These are phyloP conservation scores for Globisporangium nodosum DNA, from an alignment of 352 stramenopile genomes.

Conservation along the genomic window DNA sequence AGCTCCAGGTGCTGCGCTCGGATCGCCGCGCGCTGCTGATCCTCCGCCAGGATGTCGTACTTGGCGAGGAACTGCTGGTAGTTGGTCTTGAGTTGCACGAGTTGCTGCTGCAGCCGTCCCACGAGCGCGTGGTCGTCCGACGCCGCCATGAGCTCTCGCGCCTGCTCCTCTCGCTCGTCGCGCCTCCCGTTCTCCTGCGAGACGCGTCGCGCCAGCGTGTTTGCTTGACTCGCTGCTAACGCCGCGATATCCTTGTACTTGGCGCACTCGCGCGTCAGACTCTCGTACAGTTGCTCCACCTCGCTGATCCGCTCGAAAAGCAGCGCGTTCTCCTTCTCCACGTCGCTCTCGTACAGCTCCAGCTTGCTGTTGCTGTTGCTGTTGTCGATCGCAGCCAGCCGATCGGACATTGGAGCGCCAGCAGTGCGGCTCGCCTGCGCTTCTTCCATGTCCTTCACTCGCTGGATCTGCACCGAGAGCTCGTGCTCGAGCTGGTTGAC, in stretches of 20 bases:
- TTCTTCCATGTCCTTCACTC: conserved; percentile 43
- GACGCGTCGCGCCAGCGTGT: conserved; percentile 35
- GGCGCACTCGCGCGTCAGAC: conserved; percentile 46
- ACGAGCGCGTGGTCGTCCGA: conserved; percentile 90
- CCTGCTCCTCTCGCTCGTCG: conserved; percentile 54
- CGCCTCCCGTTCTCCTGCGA: conserved; percentile 37
- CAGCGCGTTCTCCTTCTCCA: conserved; percentile 51
- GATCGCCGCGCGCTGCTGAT: conserved; percentile 48
- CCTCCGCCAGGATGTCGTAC: conserved; percentile 48
- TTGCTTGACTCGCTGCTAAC: conserved; percentile 59
- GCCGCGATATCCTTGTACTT: conserved; percentile 64
- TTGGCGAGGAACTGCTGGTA: conserved; percentile 80
- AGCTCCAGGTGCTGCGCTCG: conserved; percentile 58
- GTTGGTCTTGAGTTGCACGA: conserved; percentile 82
- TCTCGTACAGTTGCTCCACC: conserved; percentile 71
- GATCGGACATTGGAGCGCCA: no score
- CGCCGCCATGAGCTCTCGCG: conserved; percentile 63
- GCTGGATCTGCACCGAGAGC: conserved; percentile 28
- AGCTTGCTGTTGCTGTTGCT: not conserved
- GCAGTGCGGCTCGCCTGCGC: not conserved
- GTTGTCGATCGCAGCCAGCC: no score
- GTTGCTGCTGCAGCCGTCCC: conserved; percentile 83
- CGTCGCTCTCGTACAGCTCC: conserved; percentile 13
- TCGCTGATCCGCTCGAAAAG: conserved; percentile 63
- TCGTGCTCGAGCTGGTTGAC: conserved; percentile 52